A percentile compares a stretch with the other conserved stretches of the same genome.
phyloP scores from a whole-genome alignment of 352 stramenopile genomes.

The Phytophthora sojae region DNA sequence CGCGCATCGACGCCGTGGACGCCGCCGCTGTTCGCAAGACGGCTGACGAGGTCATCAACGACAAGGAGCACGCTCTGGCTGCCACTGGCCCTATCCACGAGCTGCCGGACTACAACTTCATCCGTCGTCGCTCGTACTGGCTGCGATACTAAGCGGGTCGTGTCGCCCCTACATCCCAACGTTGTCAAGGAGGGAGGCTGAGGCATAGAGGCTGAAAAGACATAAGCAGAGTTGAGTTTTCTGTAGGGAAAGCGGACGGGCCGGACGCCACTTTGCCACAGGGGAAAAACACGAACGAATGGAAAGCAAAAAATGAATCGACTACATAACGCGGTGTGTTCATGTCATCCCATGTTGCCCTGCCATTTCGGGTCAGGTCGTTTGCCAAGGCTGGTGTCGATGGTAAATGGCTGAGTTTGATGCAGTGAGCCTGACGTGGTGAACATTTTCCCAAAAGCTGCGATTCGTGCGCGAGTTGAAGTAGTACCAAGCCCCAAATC shows the following conservation, averaged over 20 bases:
- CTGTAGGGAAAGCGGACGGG: constrained; percentile 40
- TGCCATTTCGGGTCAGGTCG: neutral
- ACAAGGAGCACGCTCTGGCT: constrained; percentile 99
- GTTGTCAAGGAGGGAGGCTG: constrained; percentile 42
- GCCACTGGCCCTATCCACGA: constrained; percentile 98
- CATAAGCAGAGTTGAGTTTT: constrained; percentile 39
- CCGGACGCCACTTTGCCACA: constrained; percentile 39
- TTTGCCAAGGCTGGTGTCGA: constrained; percentile 1
- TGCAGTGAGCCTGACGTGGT: constrained; percentile 34
- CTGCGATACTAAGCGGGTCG: constrained; percentile 85
- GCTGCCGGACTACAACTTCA: constrained; percentile 99
- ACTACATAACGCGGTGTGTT: constrained; percentile 22
- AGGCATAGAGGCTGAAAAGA: constrained; percentile 42
- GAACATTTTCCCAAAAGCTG: constrained; percentile 60
- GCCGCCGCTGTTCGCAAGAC: constrained; percentile 92
- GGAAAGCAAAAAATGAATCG: constrained; percentile 39
- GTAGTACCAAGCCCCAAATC: constrained; percentile 60
- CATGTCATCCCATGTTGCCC: neutral
- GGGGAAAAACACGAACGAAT: constrained; percentile 39
- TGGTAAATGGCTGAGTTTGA: constrained; percentile 32
- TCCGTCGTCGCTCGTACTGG: constrained; percentile 99
- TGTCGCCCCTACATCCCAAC: constrained; percentile 26
- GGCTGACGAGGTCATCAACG: constrained; percentile 94
- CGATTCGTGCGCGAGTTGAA: constrained; percentile 61
- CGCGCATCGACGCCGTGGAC: constrained; percentile 98